Evolutionary conservation across 31 red algal genomes (phyloP), one percentile per base, ranked within the genome.

Genomic region (Endocladia muricata): DNA sequence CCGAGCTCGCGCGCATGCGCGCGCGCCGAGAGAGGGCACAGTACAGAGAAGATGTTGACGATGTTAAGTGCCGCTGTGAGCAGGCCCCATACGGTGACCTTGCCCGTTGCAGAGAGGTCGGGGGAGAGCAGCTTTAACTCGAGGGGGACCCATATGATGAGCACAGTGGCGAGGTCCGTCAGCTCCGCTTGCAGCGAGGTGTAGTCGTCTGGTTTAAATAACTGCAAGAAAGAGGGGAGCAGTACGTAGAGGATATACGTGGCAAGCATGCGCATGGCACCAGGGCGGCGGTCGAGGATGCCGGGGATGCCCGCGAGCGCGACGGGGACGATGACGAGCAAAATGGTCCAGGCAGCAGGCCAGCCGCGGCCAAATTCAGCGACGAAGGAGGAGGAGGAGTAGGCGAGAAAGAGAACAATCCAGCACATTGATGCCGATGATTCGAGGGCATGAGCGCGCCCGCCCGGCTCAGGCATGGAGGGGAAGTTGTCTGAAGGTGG

Each of bases 371-470:
- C 40, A 48, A 89, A 81, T 41, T 80, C 75, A 48, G 33, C 37
- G 35, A 89, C 32, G 60, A 89, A 81, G 35, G 85, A 74, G 43
- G 34, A 66, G 7, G 85, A 89, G 29, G 85, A 89, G 55, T 81
- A 81, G 19, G 85, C 75, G 2, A 89, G 31, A 59, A 89, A 89
- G 4, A 81, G 42, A 37, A 89, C 41, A 42, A 69, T 76, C 85
- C 85, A 89, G 28, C 68, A 57, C 68, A 74, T 89, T 25, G 85
- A 80, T 7, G 85, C 85, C 22, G 77, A 74, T 9, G 68, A 78
- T 54, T 89, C 85, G 32, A 89, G 35, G 23, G 76, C 41, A 13
- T 89, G 76, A 4, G 55, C 60, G 21, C 85, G 77, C 23, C 85
- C 76, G 15, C 76, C 75, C n/a, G 85, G 38, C 31, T 78, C 58